Conservation (phyloP, 106 monocot species). For the Dendrobium officinale region DNA sequence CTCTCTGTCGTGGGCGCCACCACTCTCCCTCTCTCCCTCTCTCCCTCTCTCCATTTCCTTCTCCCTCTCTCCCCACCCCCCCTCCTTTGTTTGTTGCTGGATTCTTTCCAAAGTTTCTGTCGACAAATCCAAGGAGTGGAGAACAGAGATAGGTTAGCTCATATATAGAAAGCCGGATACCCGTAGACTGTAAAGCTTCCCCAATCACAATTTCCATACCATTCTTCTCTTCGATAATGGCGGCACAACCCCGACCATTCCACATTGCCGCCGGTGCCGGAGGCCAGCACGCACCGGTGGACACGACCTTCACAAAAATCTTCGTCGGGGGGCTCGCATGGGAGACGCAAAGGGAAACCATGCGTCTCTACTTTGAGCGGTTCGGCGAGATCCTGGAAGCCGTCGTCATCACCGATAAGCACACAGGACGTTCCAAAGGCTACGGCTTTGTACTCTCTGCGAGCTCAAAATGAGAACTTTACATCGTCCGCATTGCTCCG, state of each 20-base stretch:
- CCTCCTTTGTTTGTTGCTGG: not conserved
- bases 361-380: slow-evolving; percentile 46
- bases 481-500: not conserved
- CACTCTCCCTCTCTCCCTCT: not conserved
- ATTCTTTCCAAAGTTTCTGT: not conserved
- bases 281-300: not conserved
- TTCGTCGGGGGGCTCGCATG: slow-evolving; percentile 50
- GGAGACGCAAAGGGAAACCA: slow-evolving; percentile 39
- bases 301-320: slow-evolving; percentile 42
- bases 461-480: not conserved
- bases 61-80: not conserved
- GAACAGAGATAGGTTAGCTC: not conserved
- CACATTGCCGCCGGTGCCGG: not conserved
- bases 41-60: not conserved
- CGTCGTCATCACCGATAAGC: slow-evolving; percentile 48
- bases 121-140: not conserved
- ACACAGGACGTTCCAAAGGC: slow-evolving; percentile 45
- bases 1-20: slow-evolving; percentile 2
- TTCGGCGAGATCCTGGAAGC: slow-evolving; percentile 48
- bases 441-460: slow-evolving; percentile 30
- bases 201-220: not conserved
- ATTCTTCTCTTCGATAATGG: not conserved
- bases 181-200: not conserved
- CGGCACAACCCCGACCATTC: slow-evolving; percentile 5
- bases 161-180: not conserved